These are phyloP conservation scores for Populus tremula DNA, from an alignment of 345 rosid species.

Conservation along the genomic window DNA sequence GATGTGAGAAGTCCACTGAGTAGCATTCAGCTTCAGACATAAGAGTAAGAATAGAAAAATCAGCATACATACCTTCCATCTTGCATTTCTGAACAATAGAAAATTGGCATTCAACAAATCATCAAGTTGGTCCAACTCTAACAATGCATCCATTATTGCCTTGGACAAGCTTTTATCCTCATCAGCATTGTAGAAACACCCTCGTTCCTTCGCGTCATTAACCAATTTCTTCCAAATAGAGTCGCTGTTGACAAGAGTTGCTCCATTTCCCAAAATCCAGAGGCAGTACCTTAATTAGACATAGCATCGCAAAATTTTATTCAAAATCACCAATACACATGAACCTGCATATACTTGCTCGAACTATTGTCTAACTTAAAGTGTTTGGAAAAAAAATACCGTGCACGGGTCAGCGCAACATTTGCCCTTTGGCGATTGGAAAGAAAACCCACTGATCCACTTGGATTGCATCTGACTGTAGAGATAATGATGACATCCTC, in stretches of 20 bases:
- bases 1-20: neutral
- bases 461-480: constrained; percentile 44
- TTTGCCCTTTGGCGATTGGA: constrained; percentile 11
- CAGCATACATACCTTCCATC: constrained; percentile 41
- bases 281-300: constrained; percentile 36
- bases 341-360: neutral
- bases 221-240: constrained; percentile 39
- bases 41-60: neutral
- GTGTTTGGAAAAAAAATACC: constrained; percentile 21
- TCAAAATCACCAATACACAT: neutral
- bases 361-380: neutral
- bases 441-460: constrained; percentile 41
- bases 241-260: constrained; percentile 28
- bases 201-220: constrained; percentile 36
- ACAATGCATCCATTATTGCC: constrained; percentile 25
- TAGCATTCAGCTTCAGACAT: neutral
- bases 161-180: constrained; percentile 38
- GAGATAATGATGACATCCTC: constrained; percentile 52
- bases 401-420: constrained; percentile 23
- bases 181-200: constrained; percentile 38
- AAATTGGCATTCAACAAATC: constrained; percentile 31
- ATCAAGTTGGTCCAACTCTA: constrained; percentile 35
- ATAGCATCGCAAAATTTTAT: neutral
- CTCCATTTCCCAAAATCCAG: constrained; percentile 49
- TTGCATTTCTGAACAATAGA: constrained; percentile 32